Percentiles rank a stretch among this genome's conserved stretches.
Conservation (phyloP, 2,329 filamentous ascomycete species). For the Trichophyton verrucosum region DNA sequence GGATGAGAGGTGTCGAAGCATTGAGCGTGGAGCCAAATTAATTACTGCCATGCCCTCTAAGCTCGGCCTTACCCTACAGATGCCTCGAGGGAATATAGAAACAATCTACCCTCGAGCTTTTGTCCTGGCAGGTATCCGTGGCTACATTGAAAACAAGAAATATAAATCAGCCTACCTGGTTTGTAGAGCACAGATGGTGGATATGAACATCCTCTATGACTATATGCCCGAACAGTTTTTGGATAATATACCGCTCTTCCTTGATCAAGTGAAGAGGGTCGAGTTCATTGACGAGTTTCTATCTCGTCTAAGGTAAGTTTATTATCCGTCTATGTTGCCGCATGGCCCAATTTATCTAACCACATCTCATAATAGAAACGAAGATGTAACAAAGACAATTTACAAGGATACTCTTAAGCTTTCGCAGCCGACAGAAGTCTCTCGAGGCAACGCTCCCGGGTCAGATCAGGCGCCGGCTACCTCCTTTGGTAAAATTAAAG, state of each 20-base stretch:
- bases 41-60: slow-evolving; percentile 81
- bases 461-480: neutral
- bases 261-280: slow-evolving; percentile 70
- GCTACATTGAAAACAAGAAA: slow-evolving; percentile 64
- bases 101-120: slow-evolving; percentile 88
- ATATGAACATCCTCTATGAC: slow-evolving; percentile 96
- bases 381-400: slow-evolving; percentile 87
- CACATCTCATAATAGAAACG: slow-evolving; percentile 42
- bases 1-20: slow-evolving; percentile 81
- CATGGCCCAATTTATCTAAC: slow-evolving; percentile 10
- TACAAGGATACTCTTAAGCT: slow-evolving; percentile 70
- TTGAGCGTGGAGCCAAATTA: slow-evolving; percentile 77
- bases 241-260: slow-evolving; percentile 58
- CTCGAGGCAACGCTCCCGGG: slow-evolving; percentile 17
- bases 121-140: slow-evolving; percentile 78
- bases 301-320: slow-evolving; percentile 60
- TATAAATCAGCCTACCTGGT: slow-evolving; percentile 76
- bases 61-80: slow-evolving; percentile 78
- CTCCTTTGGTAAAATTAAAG: slow-evolving; percentile 13
- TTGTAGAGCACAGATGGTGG: slow-evolving; percentile 84
- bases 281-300: slow-evolving; percentile 84
- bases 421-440: slow-evolving; percentile 21
- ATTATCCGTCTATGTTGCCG: neutral
- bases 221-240: slow-evolving; percentile 82
- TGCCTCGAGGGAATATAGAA: slow-evolving; percentile 91